phyloP scores from a whole-genome alignment of 495 filamentous ascomycete genomes.

The Lophiostoma macrostomum region DNA sequence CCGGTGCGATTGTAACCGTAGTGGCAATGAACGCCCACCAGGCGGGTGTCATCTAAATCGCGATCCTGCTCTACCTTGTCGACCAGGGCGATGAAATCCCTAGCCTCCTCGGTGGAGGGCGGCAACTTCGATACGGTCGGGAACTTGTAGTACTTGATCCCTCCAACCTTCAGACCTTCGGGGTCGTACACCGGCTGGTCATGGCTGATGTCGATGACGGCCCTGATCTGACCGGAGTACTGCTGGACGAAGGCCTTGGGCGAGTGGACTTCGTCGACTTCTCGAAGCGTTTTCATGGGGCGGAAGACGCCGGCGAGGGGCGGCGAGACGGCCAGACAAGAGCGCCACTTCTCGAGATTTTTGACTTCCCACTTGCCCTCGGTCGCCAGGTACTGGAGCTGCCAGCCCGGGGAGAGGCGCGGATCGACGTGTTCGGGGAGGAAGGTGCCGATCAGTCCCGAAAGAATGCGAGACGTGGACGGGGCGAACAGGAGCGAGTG shows the following conservation, averaged over 20 bases:
- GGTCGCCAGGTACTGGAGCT: constrained; percentile 77
- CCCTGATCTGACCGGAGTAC: constrained; percentile 63
- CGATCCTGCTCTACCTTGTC: constrained; percentile 50
- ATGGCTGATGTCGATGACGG: constrained; percentile 85
- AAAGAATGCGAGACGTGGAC: constrained; percentile 68
- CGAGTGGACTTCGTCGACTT: constrained; percentile 79
- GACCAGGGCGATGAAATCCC: constrained; percentile 72
- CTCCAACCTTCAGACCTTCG: constrained; percentile 64
- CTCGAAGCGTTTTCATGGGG: constrained; percentile 83
- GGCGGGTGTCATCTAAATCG: too few relatives aligned
- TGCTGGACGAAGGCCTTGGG: constrained; percentile 68
- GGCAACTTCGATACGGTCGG: constrained; percentile 91
- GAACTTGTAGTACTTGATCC: constrained; percentile 80
- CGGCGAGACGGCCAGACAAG: constrained; percentile 70
- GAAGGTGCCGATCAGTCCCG: constrained; percentile 80
- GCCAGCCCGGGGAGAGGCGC: constrained; percentile 81
- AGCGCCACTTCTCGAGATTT: constrained; percentile 88
- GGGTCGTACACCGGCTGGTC: constrained; percentile 83
- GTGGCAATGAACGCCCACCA: constrained; percentile 87
- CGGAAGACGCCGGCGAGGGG: constrained; percentile 74
- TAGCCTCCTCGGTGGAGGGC: constrained; percentile 71
- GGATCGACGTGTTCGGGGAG: constrained; percentile 69
- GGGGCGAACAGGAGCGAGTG: constrained; percentile 84
- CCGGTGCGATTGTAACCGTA: constrained; percentile 93
- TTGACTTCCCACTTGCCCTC: constrained; percentile 98